A percentile compares a stretch with the other conserved stretches of the same genome.
Evolutionary conservation across 345 rosid genomes (phyloP).

Genomic region (Aquilaria sinensis): DNA sequence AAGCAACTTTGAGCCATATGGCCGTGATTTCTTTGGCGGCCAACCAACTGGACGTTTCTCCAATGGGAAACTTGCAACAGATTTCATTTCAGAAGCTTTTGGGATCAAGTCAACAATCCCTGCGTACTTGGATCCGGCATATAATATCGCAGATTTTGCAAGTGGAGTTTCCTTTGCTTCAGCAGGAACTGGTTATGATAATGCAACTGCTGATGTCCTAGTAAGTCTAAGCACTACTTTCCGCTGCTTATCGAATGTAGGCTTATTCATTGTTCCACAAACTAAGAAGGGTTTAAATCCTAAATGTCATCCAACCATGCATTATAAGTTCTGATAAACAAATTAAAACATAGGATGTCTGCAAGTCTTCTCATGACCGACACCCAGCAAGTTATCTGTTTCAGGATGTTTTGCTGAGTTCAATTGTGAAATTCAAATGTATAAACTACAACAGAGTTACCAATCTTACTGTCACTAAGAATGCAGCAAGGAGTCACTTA

Average conservation of each 20-base stretch:
- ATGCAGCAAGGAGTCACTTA: background rate
- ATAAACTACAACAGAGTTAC: no score
- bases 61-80: conserved; percentile 66
- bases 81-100: conserved; percentile 71
- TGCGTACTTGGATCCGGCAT: conserved; percentile 69
- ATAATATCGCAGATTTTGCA: conserved; percentile 56
- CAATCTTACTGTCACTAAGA: no score
- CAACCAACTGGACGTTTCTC: conserved; percentile 73
- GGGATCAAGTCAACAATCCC: conserved; percentile 63
- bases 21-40: conserved; percentile 58
- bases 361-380: background rate
- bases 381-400: background rate
- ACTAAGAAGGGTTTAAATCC: no score
- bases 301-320: no score
- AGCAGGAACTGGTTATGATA: conserved; percentile 86
- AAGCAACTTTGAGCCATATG: conserved; percentile 78
- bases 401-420: background rate
- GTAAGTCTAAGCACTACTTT: conserved; percentile 36
- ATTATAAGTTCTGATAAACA: no score
- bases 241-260: no score
- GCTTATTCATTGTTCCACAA: no score
- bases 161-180: conserved; percentile 88
- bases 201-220: conserved; percentile 60
- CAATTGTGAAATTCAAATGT: background rate
- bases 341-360: no score